phyloP scores from a whole-genome alignment of 805 yeast species.

The Saturnispora serradocipensis region DNA sequence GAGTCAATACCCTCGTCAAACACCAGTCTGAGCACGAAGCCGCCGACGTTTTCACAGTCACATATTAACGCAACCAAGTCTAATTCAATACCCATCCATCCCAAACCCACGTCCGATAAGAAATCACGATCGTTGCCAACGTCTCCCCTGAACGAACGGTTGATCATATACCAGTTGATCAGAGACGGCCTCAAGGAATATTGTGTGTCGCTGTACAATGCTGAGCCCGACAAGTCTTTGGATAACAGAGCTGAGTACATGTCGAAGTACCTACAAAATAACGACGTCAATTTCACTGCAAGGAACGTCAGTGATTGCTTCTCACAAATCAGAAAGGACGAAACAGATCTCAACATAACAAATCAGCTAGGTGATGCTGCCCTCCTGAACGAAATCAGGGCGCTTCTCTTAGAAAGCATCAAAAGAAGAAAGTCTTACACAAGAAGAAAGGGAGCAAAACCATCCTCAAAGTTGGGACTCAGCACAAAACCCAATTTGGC shows the following conservation, averaged over 20 bases:
- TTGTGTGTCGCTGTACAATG: constrained; percentile 14
- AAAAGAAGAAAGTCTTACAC: constrained; percentile 22
- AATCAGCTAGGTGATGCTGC: constrained; percentile 12
- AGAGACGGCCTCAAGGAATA: constrained; percentile 21
- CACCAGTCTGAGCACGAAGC: constrained; percentile 5
- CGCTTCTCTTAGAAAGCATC: constrained; percentile 19
- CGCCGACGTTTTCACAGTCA: constrained; percentile 10
- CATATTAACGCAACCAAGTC: neutral
- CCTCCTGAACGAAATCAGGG: constrained; percentile 13
- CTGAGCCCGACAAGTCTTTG: constrained; percentile 15
- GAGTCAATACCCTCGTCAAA: constrained; percentile 5
- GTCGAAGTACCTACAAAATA: constrained; percentile 14
- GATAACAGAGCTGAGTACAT: constrained; percentile 22
- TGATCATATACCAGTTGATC: constrained; percentile 11
- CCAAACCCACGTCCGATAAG: neutral
- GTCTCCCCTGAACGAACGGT: constrained; percentile 5
- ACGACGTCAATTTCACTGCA: constrained; percentile 17
- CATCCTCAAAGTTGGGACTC: neutral
- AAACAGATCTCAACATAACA: constrained; percentile 10
- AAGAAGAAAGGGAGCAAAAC: constrained; percentile 16
- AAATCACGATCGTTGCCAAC: constrained; percentile 1
- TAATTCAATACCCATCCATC: constrained; percentile 5
- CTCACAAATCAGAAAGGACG: constrained; percentile 19
- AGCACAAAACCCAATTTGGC: constrained; percentile 5
- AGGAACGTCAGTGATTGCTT: constrained; percentile 21